A percentile compares a stretch with the other conserved stretches of the same genome.
phyloP scores from a whole-genome alignment of 345 rosid genomes.

The Abelmoschus esculentus region DNA sequence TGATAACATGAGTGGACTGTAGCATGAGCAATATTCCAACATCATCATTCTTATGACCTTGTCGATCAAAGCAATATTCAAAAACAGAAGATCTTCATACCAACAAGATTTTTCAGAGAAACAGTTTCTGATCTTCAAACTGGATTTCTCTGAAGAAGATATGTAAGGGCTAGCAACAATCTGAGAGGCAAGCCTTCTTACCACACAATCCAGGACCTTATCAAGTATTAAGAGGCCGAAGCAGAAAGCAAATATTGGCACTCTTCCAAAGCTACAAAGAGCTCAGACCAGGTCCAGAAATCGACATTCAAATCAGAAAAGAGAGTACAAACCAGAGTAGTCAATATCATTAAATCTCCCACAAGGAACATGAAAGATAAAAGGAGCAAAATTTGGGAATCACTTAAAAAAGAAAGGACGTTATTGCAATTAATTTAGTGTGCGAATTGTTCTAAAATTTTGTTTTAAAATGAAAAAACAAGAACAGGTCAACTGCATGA shows the following conservation, averaged over 20 bases:
- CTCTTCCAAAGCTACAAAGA: constrained; percentile 33
- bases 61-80: constrained; percentile 26
- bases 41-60: constrained; percentile 25
- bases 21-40: constrained; percentile 23
- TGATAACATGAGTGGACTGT: constrained; percentile 27
- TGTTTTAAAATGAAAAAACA: not conserved
- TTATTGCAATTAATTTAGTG: constrained; percentile 9
- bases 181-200: constrained; percentile 24
- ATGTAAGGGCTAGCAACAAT: too few species aligned
- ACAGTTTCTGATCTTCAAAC: too few species aligned
- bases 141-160: too few species aligned
- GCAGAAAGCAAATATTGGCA: constrained; percentile 32
- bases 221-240: constrained; percentile 20
- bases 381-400: not conserved
- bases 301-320: constrained; percentile 5
- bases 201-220: constrained; percentile 25
- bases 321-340: not conserved
- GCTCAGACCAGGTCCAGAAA: constrained; percentile 43
- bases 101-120: too few species aligned
- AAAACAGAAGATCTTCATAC: constrained; percentile 31
- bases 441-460: constrained; percentile 1
- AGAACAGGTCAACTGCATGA: not conserved
- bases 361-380: not conserved
- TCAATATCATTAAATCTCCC: not conserved
- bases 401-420: not conserved